Evolutionary conservation across 352 stramenopile species (phyloP).

Genomic region (Globisporangium abappressorium): DNA sequence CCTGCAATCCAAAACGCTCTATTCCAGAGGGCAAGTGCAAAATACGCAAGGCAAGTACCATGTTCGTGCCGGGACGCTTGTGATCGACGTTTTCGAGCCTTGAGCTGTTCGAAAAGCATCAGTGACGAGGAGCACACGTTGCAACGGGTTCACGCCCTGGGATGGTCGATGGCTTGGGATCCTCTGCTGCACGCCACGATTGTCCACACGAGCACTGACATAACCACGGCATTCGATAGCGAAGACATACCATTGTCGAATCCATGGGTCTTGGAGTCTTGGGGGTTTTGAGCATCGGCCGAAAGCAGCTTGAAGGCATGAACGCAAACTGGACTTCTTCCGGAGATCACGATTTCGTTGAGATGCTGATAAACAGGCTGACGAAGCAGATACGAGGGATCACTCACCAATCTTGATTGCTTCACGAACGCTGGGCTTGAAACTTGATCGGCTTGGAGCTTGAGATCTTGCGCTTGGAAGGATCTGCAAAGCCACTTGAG

Average conservation of each 20-base stretch:
- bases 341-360: background rate
- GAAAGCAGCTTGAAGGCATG: background rate
- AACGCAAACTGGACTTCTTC: background rate
- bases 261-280: background rate
- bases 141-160: background rate
- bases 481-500: slow-evolving; percentile 11
- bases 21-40: background rate
- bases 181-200: background rate
- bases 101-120: background rate
- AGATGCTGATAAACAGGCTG: background rate
- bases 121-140: background rate
- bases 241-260: background rate
- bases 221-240: background rate
- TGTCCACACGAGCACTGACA: background rate
- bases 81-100: background rate
- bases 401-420: background rate
- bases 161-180: background rate
- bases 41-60: slow-evolving; percentile 2
- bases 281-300: background rate
- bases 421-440: background rate
- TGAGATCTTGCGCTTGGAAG: background rate
- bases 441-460: background rate
- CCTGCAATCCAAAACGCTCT: slow-evolving; percentile 2
- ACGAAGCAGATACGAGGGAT: background rate
- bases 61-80: background rate